A percentile compares a stretch with the other conserved stretches of the same genome.
phyloP scores from a whole-genome alignment of 352 stramenopile species.

The Saprolegnia parasitica region DNA sequence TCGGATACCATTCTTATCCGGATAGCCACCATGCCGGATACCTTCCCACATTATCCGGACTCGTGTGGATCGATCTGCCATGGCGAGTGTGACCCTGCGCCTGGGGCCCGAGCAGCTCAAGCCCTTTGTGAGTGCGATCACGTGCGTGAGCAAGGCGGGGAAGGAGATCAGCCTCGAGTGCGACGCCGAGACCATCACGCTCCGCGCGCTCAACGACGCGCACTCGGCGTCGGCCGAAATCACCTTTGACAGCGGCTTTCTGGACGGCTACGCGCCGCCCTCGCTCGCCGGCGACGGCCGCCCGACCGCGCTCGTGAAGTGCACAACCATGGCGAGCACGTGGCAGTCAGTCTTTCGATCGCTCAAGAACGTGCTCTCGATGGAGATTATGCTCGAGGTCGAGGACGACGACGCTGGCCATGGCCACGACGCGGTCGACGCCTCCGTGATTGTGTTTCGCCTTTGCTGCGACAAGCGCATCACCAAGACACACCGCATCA shows the following conservation, averaged over 20 bases:
- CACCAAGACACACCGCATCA: constrained; percentile 83
- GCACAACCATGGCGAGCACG: constrained; percentile 70
- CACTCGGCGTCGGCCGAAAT: constrained; percentile 72
- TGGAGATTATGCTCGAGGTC: constrained; percentile 60
- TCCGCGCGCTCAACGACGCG: constrained; percentile 78
- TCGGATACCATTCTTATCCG: no score
- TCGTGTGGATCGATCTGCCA: not conserved
- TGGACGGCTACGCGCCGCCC: constrained; percentile 34
- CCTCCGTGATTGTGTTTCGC: constrained; percentile 45
- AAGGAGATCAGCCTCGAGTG: constrained; percentile 77
- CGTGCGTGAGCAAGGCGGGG: constrained; percentile 70
- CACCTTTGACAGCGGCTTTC: constrained; percentile 63
- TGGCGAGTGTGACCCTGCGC: not conserved
- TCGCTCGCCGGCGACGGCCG: constrained; percentile 10
- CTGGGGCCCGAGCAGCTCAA: constrained; percentile 57
- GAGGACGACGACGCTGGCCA: constrained; percentile 15
- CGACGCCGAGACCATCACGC: constrained; percentile 37
- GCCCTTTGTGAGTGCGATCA: constrained; percentile 68
- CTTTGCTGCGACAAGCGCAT: constrained; percentile 80
- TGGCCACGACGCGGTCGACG: constrained; percentile 29
- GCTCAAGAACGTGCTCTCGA: constrained; percentile 73
- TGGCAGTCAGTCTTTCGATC: constrained; percentile 79
- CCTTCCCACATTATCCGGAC: not conserved
- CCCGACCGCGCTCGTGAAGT: constrained; percentile 49
- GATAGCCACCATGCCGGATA: no score